phyloP scores from a whole-genome alignment of 805 yeast species.

The Tetrapisispora namnaoensis region DNA sequence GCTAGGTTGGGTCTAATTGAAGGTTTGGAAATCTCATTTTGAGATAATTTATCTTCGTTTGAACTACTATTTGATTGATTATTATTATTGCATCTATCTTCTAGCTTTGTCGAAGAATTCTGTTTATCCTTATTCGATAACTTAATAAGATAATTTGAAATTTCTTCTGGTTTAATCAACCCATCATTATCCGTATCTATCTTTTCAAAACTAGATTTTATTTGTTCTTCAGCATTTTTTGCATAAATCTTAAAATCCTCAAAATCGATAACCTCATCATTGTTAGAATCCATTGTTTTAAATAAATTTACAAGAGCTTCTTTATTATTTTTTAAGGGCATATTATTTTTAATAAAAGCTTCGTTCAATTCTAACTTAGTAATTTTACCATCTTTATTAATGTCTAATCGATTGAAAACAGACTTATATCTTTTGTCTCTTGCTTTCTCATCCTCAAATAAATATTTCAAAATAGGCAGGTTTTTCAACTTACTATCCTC shows the following conservation, averaged over 20 bases:
- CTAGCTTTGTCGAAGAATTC: not conserved
- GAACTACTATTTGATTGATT: not conserved
- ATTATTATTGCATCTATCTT: not conserved
- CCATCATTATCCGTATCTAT: slow-evolving; percentile 73
- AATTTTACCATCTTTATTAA: slow-evolving; percentile 29
- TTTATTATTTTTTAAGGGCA: slow-evolving; percentile 54
- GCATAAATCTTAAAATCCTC: slow-evolving; percentile 60
- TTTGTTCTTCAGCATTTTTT: slow-evolving; percentile 58
- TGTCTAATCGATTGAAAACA: slow-evolving; percentile 38
- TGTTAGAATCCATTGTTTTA: slow-evolving; percentile 46
- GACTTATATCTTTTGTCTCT: slow-evolving; percentile 31
- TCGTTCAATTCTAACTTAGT: slow-evolving; percentile 29
- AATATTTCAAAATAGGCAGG: not conserved
- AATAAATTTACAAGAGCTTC: slow-evolving; percentile 51
- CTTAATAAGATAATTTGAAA: slow-evolving; percentile 48
- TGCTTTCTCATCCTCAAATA: slow-evolving; percentile 6
- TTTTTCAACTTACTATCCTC: not conserved
- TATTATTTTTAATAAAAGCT: slow-evolving; percentile 40
- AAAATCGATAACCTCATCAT: slow-evolving; percentile 50
- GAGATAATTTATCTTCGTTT: not conserved
- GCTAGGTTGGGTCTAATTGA: slow-evolving; percentile 8
- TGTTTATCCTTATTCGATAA: not conserved
- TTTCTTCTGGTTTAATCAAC: slow-evolving; percentile 51
- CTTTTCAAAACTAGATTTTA: slow-evolving; percentile 53
- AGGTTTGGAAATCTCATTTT: not conserved